phyloP scores from a whole-genome alignment of 495 filamentous ascomycete genomes.

The Cudoniella acicularis region DNA sequence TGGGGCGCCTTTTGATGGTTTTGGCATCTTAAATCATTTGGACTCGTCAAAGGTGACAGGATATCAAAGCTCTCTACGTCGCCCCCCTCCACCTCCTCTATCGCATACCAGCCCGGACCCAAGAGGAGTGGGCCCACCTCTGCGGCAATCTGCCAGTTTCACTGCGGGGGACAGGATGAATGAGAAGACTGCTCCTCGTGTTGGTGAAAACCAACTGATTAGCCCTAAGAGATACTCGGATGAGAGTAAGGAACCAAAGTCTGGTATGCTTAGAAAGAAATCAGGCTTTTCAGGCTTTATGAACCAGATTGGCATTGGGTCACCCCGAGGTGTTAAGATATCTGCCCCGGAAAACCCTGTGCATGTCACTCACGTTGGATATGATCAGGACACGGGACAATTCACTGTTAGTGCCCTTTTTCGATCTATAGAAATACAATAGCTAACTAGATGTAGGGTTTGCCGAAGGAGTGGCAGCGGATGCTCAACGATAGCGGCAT shows the following conservation, averaged over 20 bases:
- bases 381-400: conserved; percentile 93
- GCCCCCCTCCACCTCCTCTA: conserved; percentile 47
- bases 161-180: conserved; percentile 54
- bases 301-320: conserved; percentile 79
- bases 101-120: conserved; percentile 58
- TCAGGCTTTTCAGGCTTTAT: conserved; percentile 92
- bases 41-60: conserved; percentile 58
- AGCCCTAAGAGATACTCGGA: conserved; percentile 81
- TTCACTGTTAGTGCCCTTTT: conserved; percentile 73
- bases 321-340: conserved; percentile 85
- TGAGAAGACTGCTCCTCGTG: conserved; percentile 43
- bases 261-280: conserved; percentile 73
- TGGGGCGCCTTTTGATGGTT: conserved; percentile 65
- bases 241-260: conserved; percentile 60
- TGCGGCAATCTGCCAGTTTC: conserved; percentile 82
- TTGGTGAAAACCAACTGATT: conserved; percentile 55
- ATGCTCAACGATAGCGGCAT: conserved; percentile 94
- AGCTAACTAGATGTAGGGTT: conserved; percentile 52
- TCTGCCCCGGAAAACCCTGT: conserved; percentile 96
- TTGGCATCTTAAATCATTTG: conserved; percentile 66
- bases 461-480: conserved; percentile 97
- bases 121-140: conserved; percentile 50
- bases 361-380: conserved; percentile 96
- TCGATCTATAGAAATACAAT: neutral
- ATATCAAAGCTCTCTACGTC: conserved; percentile 40